Base-by-base conservation (phyloP, 129 eudicot species). In the Cynara cardunculus region DNA sequence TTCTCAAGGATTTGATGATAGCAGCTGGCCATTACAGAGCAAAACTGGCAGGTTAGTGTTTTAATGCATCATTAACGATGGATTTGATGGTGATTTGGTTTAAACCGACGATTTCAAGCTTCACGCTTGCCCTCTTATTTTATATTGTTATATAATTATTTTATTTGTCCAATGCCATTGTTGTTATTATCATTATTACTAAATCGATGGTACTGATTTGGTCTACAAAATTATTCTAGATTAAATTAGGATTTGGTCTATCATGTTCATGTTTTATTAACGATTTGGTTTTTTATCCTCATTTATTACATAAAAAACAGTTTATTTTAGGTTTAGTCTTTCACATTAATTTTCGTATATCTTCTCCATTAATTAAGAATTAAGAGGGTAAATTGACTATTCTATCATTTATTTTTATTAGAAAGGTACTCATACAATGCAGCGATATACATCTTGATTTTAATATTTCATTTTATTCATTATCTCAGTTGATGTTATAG, bases 21-120 rank as follows among this genome's bases (percentile, higher is more conserved):
- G 89, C 80, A n/a, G 92, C 26, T 96, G 98, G 97, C 88, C 98
- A 13, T 83, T 96, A 69, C 97, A 93, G 75, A 82, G 81, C 27
- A 93, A 89, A 71, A 84, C 88, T 21, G 98, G 98, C 85, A 91
- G 93, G 99, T 96, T 30, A 62, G 82, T 76, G 19, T 62, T 28
- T 59, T 26, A 19, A 1, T 7, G 25, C 22, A 53, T 53, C 22
- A 18, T 53, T 53, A 56, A 56, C 25, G 24, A 56, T 56, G 7
- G 5, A 16, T 8, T 53, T 53, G 0, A 53, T 53, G 24, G 8
- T 53, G 64, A 53, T 53, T 53, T 53, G 64, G 64, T 53, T 53
- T 53, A 49, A 56, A 56, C n/a, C 5, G 65, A 56, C 9, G 65
- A 53, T 56, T 56, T 56, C 24, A 6, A 56, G n/a, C 24, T 56